phyloP scores from a whole-genome alignment of 73 alveolate species.

The Durusdinium trenchii region DNA sequence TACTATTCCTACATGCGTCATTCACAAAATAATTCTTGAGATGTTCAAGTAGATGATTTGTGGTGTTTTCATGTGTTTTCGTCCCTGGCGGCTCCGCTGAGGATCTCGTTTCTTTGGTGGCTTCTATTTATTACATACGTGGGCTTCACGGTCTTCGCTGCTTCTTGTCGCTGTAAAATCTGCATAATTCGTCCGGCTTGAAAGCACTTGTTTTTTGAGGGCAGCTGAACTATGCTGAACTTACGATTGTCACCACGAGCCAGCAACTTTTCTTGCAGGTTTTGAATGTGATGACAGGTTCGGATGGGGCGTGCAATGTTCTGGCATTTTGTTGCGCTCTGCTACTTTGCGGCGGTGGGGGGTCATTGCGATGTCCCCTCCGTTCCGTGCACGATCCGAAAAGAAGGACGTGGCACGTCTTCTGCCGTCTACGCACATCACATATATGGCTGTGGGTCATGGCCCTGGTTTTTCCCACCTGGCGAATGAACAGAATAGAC shows the following conservation, averaged over 20 bases:
- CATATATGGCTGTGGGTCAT: neutral
- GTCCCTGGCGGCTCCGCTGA: no score
- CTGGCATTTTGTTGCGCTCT: neutral
- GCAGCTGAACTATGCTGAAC: no score
- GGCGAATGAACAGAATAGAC: neutral
- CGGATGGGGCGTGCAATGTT: neutral
- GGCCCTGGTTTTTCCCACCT: neutral
- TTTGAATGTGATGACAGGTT: slow-evolving; percentile 54
- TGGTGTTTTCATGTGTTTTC: no score
- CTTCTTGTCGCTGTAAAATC: neutral
- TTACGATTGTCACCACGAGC: no score
- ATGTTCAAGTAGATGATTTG: no score
- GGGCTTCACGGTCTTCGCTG: slow-evolving; percentile 40
- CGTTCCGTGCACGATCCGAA: no score
- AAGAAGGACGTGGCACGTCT: no score
- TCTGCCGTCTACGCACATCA: no score
- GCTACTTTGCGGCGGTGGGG: no score
- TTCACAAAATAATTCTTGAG: no score
- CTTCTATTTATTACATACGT: slow-evolving; percentile 30
- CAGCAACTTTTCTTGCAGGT: neutral
- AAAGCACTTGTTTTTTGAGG: neutral
- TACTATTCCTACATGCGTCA: no score
- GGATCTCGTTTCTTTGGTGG: slow-evolving; percentile 40
- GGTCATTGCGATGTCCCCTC: no score
- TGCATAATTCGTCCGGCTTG: neutral